Conservation (phyloP, 345 rosid genomes). For the Balakata baccata region DNA sequence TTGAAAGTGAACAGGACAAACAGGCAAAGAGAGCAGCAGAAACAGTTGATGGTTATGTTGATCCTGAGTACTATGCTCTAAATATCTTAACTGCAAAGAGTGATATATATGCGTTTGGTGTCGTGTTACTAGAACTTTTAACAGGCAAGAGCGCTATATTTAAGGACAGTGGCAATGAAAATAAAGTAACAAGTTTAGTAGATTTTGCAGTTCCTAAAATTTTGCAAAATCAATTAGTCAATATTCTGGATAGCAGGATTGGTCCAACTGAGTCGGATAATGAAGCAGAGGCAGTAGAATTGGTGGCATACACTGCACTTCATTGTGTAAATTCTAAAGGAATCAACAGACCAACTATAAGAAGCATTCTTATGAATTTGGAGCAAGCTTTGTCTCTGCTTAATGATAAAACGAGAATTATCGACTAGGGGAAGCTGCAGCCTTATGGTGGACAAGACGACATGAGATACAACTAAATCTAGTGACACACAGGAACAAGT, state of each 20-base stretch:
- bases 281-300: conserved; percentile 48
- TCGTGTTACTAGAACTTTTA: conserved; percentile 66
- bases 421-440: neutral
- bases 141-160: conserved; percentile 75
- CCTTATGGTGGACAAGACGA: neutral
- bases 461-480: neutral
- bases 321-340: conserved; percentile 12
- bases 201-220: conserved; percentile 58
- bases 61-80: too few relatives aligned
- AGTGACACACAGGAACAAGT: neutral
- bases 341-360: conserved; percentile 54
- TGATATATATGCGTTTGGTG: conserved; percentile 37
- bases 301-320: conserved; percentile 40
- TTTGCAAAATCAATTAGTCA: conserved; percentile 40
- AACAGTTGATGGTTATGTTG: conserved; percentile 40
- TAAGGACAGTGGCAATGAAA: conserved; percentile 37
- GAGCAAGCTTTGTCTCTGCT: conserved; percentile 62
- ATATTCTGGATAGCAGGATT: conserved; percentile 54
- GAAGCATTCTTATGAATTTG: conserved; percentile 61
- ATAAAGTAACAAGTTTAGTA: conserved; percentile 19
- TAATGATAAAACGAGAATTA: neutral
- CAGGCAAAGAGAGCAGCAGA: conserved; percentile 62
- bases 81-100: too few relatives aligned
- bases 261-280: conserved; percentile 41
- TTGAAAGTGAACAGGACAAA: conserved; percentile 36